phyloP scores from a whole-genome alignment of 169 alveolate genomes.

The Cryptosporidium tyzzeri region DNA sequence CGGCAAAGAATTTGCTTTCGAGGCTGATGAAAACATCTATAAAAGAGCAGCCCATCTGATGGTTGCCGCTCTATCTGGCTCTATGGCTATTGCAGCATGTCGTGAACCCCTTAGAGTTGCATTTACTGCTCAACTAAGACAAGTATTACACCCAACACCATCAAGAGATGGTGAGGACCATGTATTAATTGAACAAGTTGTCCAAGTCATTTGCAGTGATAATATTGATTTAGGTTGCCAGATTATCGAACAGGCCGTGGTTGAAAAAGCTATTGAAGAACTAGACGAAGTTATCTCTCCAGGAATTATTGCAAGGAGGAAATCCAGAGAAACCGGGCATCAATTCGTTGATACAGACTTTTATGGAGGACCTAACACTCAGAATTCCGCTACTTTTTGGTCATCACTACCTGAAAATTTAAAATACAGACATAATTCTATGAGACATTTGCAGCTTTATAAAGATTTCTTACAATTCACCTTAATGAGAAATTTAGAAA shows the following conservation, averaged over 20 bases:
- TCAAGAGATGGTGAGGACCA: conserved; percentile 88
- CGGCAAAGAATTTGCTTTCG: conserved; percentile 96
- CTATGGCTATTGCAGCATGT: conserved; percentile 96
- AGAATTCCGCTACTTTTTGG: conserved; percentile 27
- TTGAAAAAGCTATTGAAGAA: conserved; percentile 91
- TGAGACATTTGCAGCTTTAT: conserved; percentile 72
- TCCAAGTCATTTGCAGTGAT: conserved; percentile 90
- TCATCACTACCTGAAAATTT: conserved; percentile 58
- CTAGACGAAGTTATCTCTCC: conserved; percentile 80
- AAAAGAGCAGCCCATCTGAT: conserved; percentile 92
- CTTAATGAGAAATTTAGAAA: conserved; percentile 35
- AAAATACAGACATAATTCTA: conserved; percentile 43
- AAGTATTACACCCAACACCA: conserved; percentile 80
- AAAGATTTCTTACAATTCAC: conserved; percentile 55
- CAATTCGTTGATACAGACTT: conserved; percentile 61
- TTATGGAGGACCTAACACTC: conserved; percentile 72
- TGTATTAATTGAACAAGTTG: conserved; percentile 89
- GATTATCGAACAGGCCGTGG: conserved; percentile 93
- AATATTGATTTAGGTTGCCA: conserved; percentile 95
- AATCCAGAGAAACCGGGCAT: conserved; percentile 63
- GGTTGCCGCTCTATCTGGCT: conserved; percentile 93
- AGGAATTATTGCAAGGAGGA: conserved; percentile 52
- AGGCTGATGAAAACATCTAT: conserved; percentile 91
- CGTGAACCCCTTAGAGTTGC: conserved; percentile 94
- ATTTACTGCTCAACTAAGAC: conserved; percentile 90